Evolutionary conservation across 2,329 filamentous ascomycete species (phyloP), one percentile per base, ranked within the genome.

Genomic region (Juglanconis oblonga): DNA sequence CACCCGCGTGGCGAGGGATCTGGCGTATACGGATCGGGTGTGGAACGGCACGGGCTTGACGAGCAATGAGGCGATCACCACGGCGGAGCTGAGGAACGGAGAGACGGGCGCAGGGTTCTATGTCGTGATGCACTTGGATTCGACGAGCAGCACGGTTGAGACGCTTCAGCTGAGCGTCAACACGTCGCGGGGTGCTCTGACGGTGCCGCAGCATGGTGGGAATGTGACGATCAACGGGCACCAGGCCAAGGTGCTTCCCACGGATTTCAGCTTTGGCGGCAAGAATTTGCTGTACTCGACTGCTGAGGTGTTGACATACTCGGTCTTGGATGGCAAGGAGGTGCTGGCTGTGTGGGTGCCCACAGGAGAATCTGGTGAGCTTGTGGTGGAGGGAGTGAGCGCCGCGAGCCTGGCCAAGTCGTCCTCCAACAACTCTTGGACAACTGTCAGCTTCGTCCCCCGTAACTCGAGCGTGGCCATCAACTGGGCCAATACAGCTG

Each of bases 231-330:
- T 88, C 45, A 80, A 86, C 58, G 86, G 86, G 1, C 81, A 86
- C 42, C 81, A 87, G 58, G 81, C 84, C 7, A 87, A 87, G 74
- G 82, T 88, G 14, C 69, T 87, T 3, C 81, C 84, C 0, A 84
- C 84, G 0, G 85, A 87, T 64, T 88, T 86, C 59, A 69, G 64
- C 1, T 79, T 86, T 44, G 85, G 84, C 1, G 68, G 72, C 7
- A 74, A 82, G 62, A 79, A 70, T 0, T 68, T 85, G 0, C 67
- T 85, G 0, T 85, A 85, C 67, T 83, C 81, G 0, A 84, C 82
- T 1, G 79, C 81, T 0, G 82, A 85, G 62, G 74, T 85, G 0
- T 67, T 85, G 10, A 84, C 78, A 63, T 81, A 82, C 57, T 72
- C 80, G 0, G 62, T 77, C 0, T 73, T 83, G 7, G 79, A 82